A percentile compares a stretch with the other conserved stretches of the same genome.
Conservation (phyloP, 73 alveolate genomes). For the Symbiodinium pilosum region DNA sequence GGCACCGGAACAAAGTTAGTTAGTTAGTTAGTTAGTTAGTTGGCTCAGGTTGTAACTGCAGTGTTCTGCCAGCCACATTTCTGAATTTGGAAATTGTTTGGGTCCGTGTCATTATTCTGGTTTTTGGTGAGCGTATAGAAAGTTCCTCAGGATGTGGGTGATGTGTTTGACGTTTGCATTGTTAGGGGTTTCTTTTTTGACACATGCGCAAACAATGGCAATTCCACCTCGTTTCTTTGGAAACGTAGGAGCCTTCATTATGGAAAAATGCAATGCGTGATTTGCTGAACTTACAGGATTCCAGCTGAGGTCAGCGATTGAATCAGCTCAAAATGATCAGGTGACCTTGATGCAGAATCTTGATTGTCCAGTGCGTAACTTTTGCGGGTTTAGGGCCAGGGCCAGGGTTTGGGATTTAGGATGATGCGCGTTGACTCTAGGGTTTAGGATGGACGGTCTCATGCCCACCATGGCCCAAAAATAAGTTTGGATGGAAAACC, state of each 20-base stretch:
- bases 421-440: background rate
- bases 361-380: background rate
- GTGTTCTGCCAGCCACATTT: background rate
- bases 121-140: too few species aligned
- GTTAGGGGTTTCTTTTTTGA: too few species aligned
- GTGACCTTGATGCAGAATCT: constrained; percentile 34
- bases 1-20: too few species aligned
- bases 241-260: background rate
- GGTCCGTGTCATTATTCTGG: background rate
- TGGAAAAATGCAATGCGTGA: background rate
- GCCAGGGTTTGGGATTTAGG: too few species aligned
- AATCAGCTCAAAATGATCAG: constrained; percentile 57
- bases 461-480: background rate
- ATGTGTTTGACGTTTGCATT: too few species aligned
- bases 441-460: background rate
- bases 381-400: too few species aligned
- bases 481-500: too few species aligned
- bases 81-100: background rate
- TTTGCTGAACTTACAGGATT: background rate
- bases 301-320: constrained; percentile 31
- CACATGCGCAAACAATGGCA: too few species aligned
- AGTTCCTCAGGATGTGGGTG: too few species aligned
- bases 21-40: too few species aligned
- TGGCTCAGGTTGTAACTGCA: background rate
- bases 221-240: background rate